phyloP scores from a whole-genome alignment of 2,329 filamentous ascomycete genomes.

The Sarocladiaceae sp. region DNA sequence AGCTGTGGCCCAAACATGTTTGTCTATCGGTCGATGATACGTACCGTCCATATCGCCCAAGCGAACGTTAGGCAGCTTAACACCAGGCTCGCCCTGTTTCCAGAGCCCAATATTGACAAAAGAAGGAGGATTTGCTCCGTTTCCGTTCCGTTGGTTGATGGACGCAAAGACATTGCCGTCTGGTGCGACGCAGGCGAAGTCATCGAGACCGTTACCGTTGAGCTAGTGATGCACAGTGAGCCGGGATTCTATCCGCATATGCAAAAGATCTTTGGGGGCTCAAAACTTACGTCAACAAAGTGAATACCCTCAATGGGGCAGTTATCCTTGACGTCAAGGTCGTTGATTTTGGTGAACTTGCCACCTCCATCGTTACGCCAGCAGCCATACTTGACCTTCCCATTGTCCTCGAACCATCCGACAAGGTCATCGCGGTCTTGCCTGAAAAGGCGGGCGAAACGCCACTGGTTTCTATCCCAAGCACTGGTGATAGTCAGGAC shows the following conservation, averaged over 20 bases:
- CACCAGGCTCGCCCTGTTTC: neutral
- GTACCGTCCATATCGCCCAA: constrained; percentile 21
- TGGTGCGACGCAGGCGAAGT: constrained; percentile 8
- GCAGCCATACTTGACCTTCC: neutral
- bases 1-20: no score
- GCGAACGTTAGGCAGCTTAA: constrained; percentile 17
- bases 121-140: neutral
- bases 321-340: neutral
- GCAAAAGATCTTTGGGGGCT: no score
- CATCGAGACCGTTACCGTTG: constrained; percentile 11
- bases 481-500: constrained; percentile 14
- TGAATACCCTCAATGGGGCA: neutral
- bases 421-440: constrained; percentile 16
- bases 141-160: constrained; percentile 13
- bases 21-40: no score
- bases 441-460: constrained; percentile 16
- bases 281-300: neutral
- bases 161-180: constrained; percentile 1
- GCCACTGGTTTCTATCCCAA: constrained; percentile 18
- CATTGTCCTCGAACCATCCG: constrained; percentile 15
- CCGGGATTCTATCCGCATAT: no score
- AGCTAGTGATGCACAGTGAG: no score
- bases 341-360: constrained; percentile 10
- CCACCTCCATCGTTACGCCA: neutral
- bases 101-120: neutral